phyloP scores from a whole-genome alignment of 306 rosid species.

The Astragalus membranaceus region DNA sequence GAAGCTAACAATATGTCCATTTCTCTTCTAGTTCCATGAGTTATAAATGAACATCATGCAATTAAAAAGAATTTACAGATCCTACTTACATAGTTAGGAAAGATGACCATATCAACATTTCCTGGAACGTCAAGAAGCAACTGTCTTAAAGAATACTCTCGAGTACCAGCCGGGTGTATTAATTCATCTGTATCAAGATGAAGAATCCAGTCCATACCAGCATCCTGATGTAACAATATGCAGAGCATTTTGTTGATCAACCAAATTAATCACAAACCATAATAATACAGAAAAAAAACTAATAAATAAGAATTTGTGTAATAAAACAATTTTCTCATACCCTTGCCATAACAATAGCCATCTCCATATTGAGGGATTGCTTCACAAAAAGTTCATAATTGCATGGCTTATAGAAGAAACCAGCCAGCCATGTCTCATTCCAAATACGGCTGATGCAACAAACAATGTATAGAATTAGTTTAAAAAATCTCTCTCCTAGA shows the following conservation, averaged over 20 bases:
- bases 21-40: slow-evolving; percentile 5
- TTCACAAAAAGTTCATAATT: slow-evolving; percentile 96
- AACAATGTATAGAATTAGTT: slow-evolving; percentile 14
- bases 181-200: slow-evolving; percentile 96
- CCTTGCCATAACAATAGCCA: slow-evolving; percentile 98
- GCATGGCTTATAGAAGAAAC: slow-evolving; percentile 98
- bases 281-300: not conserved
- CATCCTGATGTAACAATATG: slow-evolving; percentile 48
- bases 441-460: slow-evolving; percentile 81
- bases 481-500: slow-evolving; percentile 1
- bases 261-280: not conserved
- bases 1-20: slow-evolving; percentile 2
- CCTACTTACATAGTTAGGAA: slow-evolving; percentile 86
- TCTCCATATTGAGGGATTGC: slow-evolving; percentile 99
- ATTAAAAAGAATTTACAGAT: slow-evolving; percentile 12
- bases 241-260: slow-evolving; percentile 4
- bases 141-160: slow-evolving; percentile 85
- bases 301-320: not conserved
- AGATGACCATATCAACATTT: slow-evolving; percentile 93
- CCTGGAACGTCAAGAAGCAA: slow-evolving; percentile 84
- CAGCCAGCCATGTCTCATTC: slow-evolving; percentile 95
- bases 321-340: slow-evolving; percentile 42
- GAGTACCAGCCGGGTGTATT: slow-evolving; percentile 87
- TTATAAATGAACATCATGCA: not conserved
- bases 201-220: slow-evolving; percentile 96